Percentiles rank a stretch among this genome's conserved stretches.
phyloP scores from a whole-genome alignment of 352 stramenopile species.

The Phytophthora megakarya region DNA sequence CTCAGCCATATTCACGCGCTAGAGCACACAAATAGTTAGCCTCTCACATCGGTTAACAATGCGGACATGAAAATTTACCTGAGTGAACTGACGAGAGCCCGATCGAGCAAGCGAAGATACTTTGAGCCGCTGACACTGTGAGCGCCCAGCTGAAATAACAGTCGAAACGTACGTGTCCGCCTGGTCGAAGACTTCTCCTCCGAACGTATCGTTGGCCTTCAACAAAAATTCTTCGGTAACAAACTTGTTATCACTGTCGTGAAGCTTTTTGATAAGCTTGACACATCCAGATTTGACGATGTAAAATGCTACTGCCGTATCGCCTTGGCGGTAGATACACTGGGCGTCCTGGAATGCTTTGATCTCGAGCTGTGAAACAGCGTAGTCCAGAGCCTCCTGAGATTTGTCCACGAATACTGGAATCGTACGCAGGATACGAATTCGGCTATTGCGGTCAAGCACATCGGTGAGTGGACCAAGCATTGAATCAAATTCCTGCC shows the following conservation, averaged over 20 bases:
- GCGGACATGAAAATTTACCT: conserved; percentile 26
- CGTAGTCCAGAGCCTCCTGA: conserved; percentile 65
- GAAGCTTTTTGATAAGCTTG: conserved; percentile 63
- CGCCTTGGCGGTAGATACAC: conserved; percentile 61
- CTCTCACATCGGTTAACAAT: neutral
- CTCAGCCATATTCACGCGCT: conserved; percentile 59
- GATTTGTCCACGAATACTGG: conserved; percentile 59
- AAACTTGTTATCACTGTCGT: conserved; percentile 35
- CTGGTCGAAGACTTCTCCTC: conserved; percentile 64
- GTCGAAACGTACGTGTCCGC: conserved; percentile 55
- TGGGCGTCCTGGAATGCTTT: conserved; percentile 74
- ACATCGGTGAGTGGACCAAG: conserved; percentile 75
- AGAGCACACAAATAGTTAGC: conserved; percentile 7
- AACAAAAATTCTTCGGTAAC: conserved; percentile 55
- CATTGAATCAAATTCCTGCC: conserved; percentile 81
- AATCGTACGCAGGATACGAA: conserved; percentile 67
- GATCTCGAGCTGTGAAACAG: conserved; percentile 80
- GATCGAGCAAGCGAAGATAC: conserved; percentile 55
- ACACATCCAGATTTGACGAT: conserved; percentile 82
- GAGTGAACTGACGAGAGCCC: conserved; percentile 63
- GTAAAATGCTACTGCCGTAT: conserved; percentile 66
- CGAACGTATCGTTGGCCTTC: conserved; percentile 81
- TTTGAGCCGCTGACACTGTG: conserved; percentile 70
- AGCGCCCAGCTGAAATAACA: conserved; percentile 64
- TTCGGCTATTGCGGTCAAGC: conserved; percentile 73